A percentile compares a stretch with the other conserved stretches of the same genome.
Evolutionary conservation across 2,329 filamentous ascomycete species (phyloP).

Genomic region (Fusarium kyushuense): DNA sequence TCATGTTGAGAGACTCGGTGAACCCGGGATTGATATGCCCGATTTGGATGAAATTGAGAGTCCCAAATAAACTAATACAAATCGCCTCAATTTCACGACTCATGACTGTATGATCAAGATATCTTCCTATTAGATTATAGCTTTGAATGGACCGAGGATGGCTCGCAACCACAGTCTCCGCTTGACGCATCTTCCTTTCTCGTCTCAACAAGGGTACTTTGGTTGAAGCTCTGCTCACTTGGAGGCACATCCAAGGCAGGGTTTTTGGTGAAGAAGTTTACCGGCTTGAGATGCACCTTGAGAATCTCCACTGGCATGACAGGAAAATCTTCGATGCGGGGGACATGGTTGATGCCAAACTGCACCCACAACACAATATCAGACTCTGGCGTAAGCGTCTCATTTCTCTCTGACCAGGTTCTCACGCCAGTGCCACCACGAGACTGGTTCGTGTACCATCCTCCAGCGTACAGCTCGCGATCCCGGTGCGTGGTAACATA

Average conservation of each 20-base stretch:
- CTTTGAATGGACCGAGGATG: slow-evolving; percentile 12
- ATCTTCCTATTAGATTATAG: background rate
- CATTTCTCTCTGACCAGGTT: slow-evolving; percentile 53
- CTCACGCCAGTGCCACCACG: slow-evolving; percentile 48
- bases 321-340: slow-evolving; percentile 63
- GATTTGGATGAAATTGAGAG: background rate
- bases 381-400: slow-evolving; percentile 72
- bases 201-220: slow-evolving; percentile 30
- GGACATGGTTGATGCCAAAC: slow-evolving; percentile 63
- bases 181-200: background rate
- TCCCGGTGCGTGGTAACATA: slow-evolving; percentile 65
- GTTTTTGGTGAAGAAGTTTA: slow-evolving; percentile 63
- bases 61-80: slow-evolving; percentile 11
- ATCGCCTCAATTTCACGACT: background rate
- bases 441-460: slow-evolving; percentile 65
- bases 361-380: slow-evolving; percentile 71
- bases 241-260: slow-evolving; percentile 60
- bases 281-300: slow-evolving; percentile 50
- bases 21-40: background rate
- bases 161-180: slow-evolving; percentile 16
- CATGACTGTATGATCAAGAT: background rate
- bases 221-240: slow-evolving; percentile 34
- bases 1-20: slow-evolving; percentile 10
- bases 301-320: slow-evolving; percentile 55
- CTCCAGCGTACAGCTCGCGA: slow-evolving; percentile 63